Evolutionary conservation across 768 basidiomycete species (phyloP).

Genomic region (Boletus sp.): DNA sequence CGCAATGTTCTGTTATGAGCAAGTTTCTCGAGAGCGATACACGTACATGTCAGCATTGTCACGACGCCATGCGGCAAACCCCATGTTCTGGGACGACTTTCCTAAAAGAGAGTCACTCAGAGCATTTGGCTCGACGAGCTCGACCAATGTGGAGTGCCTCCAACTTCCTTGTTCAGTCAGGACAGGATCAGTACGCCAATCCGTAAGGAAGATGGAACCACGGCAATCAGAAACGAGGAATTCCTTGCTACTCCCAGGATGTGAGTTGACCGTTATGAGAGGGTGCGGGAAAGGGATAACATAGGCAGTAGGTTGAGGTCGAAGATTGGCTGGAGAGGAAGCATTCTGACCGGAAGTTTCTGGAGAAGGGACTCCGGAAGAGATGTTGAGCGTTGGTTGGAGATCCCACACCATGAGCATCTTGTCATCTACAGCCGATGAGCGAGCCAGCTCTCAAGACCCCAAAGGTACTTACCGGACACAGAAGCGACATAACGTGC

Average conservation of each 20-base stretch:
- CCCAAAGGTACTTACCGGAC: slow-evolving; percentile 48
- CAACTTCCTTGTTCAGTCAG: slow-evolving; percentile 49
- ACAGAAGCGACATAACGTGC: slow-evolving; percentile 78
- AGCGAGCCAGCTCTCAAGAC: background rate
- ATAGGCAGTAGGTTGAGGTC: slow-evolving; percentile 75
- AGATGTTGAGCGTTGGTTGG: slow-evolving; percentile 50
- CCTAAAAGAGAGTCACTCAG: slow-evolving; percentile 54
- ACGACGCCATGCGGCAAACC: slow-evolving; percentile 67
- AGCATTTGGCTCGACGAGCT: slow-evolving; percentile 69
- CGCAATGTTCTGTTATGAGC: background rate
- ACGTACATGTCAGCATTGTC: slow-evolving; percentile 73
- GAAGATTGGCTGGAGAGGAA: slow-evolving; percentile 33
- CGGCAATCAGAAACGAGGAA: slow-evolving; percentile 74
- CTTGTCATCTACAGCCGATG: slow-evolving; percentile 58
- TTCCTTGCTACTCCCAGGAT: slow-evolving; percentile 73
- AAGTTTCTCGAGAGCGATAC: background rate
- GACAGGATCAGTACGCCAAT: slow-evolving; percentile 76
- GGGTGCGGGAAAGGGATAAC: slow-evolving; percentile 72
- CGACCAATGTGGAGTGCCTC: slow-evolving; percentile 63
- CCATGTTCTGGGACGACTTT: slow-evolving; percentile 44
- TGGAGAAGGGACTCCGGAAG: slow-evolving; percentile 37
- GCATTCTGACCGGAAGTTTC: slow-evolving; percentile 29
- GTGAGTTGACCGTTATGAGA: slow-evolving; percentile 65
- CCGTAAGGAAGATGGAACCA: slow-evolving; percentile 74
- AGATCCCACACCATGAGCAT: slow-evolving; percentile 88